Evolutionary conservation across 441 rosid genomes (phyloP).

Genomic region (Erodium texanum): DNA sequence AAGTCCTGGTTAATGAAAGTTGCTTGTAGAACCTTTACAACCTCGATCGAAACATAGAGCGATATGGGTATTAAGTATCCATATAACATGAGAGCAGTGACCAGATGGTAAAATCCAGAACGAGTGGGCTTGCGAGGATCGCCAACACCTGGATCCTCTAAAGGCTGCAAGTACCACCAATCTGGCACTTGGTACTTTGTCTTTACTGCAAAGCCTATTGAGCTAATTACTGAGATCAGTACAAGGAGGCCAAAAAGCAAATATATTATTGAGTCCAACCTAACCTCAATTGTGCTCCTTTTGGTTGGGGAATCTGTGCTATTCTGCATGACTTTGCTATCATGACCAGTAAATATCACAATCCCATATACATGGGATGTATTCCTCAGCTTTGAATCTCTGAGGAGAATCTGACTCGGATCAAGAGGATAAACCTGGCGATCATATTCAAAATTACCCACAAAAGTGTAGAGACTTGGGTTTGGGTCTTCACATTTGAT

Average conservation of each 20-base stretch:
- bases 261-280: constrained; percentile 57
- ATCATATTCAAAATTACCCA: constrained; percentile 47
- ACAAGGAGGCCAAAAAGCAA: constrained; percentile 38
- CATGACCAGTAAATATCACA: constrained; percentile 66
- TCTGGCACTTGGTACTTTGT: constrained; percentile 36
- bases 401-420: constrained; percentile 60
- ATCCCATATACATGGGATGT: constrained; percentile 56
- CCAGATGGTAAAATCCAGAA: constrained; percentile 42
- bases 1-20: constrained; percentile 60
- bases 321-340: constrained; percentile 67
- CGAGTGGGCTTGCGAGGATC: constrained; percentile 35
- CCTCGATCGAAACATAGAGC: constrained; percentile 60
- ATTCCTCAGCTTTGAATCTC: constrained; percentile 62
- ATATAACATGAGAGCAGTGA: constrained; percentile 50
- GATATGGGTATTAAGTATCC: constrained; percentile 58
- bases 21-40: constrained; percentile 66
- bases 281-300: constrained; percentile 55
- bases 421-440: constrained; percentile 42
- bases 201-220: constrained; percentile 45
- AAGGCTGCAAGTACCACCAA: constrained; percentile 65
- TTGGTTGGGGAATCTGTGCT: constrained; percentile 64
- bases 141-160: constrained; percentile 26
- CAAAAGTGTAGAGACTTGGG: constrained; percentile 52
- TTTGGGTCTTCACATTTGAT: constrained; percentile 71
- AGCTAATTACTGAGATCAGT: constrained; percentile 38